Evolutionary conservation across 164 flowering plant species (phyloP), one percentile per base, ranked within the genome.

Genomic region (Piper betle): DNA sequence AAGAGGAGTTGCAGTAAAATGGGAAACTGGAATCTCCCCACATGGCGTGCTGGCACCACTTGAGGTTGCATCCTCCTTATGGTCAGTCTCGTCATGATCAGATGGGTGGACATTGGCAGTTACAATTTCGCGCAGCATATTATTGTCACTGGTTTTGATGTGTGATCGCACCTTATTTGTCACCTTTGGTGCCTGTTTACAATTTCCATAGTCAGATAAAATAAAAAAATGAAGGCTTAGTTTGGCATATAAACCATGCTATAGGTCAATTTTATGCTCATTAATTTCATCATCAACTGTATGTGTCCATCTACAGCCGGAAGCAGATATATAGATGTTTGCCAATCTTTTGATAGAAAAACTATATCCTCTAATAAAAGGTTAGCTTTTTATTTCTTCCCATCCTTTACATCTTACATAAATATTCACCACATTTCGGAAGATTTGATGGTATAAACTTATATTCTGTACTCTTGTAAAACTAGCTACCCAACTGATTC

Each of bases 11-110:
- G 72, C 69, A 57, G 85, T 84, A 71, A 80, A 78, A 52, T 82
- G 70, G 56, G 82, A 76, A 52, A 73, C 74, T 18, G 73, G 69
- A 10, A 68, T 53, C 67, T 84, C n/a, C n/a, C 95, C 61, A 86
- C 95, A 67, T 89, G 96, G 95, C 19, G 97, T 91, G 75, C 97
- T 94, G 62, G 89, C 93, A 69, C 89, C 96, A 72, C 91, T 91
- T 13, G 96, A 94, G 66, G 56, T 72, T 39, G 79, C 95, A 82
- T 91, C 97, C 54, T 88, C 97, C 67, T 79, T 82, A 37, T 78
- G 83, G 59, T 86, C 91, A 66, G 77, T 74, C 37, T 80, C 66
- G 69, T 87, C 94, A 64, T 82, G 79, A 69, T 84, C 87, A 57
- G 86, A 86, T 52, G 71, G 72, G 64, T 78, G 90, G 70, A 84